Base-by-base conservation (phyloP, 768 basidiomycete species). In the Auricularia auricula-judae region DNA sequence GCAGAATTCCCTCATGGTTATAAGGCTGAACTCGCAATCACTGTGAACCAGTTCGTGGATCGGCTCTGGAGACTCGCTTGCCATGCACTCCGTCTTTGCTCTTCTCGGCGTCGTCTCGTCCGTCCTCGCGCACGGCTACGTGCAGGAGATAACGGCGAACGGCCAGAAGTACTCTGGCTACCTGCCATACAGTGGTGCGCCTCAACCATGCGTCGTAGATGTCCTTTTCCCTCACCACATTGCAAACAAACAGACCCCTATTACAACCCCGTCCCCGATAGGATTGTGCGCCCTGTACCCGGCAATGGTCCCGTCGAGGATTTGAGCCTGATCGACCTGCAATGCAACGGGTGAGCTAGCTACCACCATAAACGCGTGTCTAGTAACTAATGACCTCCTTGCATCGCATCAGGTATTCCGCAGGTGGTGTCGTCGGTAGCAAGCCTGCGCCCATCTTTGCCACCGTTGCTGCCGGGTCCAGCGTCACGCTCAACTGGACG, bases 261-360 rank as follows among this genome's bases (percentile, higher is more conserved):
- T 67, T 71, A 72, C 33, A 73, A 68, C 60, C 73, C 78, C 3
- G 63, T 69, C 3, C 78, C 77, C 11, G 63, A 78, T 44, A 71
- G 79, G 11, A 79, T 80, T 67, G 74, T 80, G 63, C 75, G 79
- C 11, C 69, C 70, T n/a, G 76, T 80, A 39, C 78, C 78, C 44
- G 76, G 77, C 65, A 78, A 78, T 56, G 76, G 78, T 11, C 78
- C 78, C 11, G 74, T 78, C 18, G 71, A 70, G 3, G 75, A 79
- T 67, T 59, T 79, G 10, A 71, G 75, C 2, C 67, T 76, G 39
- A 78, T 78, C 54, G 78, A 79, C 36, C 34, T 73, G 14, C 75
- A 75, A 44, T 75, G 73, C 69, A 73, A 73, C 63, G 74, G 75
- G 56, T 59, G 56, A 5, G 56, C 18, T 7, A 21, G 29, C 59